Conservation (phyloP, 2,329 filamentous ascomycete species). For the Geosmithia putterillii region DNA sequence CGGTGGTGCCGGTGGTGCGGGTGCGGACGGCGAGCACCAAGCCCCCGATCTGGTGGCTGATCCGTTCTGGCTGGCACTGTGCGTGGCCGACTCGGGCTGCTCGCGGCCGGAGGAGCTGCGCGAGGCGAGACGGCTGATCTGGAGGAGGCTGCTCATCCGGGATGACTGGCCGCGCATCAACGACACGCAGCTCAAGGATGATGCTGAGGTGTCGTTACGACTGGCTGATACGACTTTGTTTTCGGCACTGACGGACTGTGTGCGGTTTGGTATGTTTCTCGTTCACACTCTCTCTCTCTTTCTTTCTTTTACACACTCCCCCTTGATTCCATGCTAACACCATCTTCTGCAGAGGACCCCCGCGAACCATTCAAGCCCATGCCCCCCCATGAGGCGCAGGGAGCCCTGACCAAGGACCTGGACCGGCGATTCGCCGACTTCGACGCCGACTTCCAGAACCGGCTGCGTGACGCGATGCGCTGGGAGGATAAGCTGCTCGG, state of each 20-base stretch:
- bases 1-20: not conserved
- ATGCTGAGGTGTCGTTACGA: conserved; percentile 50
- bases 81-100: conserved; percentile 42
- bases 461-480: conserved; percentile 59
- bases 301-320: conserved; percentile 8
- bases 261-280: conserved; percentile 47
- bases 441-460: conserved; percentile 51
- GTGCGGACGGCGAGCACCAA: too few relatives aligned
- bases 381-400: conserved; percentile 39
- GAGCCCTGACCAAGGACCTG: conserved; percentile 48
- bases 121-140: conserved; percentile 54
- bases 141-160: conserved; percentile 73
- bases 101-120: conserved; percentile 43
- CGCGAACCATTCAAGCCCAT: conserved; percentile 30
- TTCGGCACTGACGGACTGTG: conserved; percentile 50
- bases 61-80: conserved; percentile 67
- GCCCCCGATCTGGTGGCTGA: conserved; percentile 24
- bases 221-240: conserved; percentile 57
- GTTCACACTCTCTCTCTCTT: conserved; percentile 37
- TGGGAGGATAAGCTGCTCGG: conserved; percentile 57
- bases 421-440: conserved; percentile 47
- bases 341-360: conserved; percentile 22
- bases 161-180: conserved; percentile 80
- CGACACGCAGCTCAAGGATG: conserved; percentile 62
- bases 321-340: not conserved